A percentile compares a stretch with the other conserved stretches of the same genome.
These are phyloP conservation scores for Arxiozyma slooffiae DNA, from an alignment of 1,139 yeast genomes.

Conservation along the genomic window DNA sequence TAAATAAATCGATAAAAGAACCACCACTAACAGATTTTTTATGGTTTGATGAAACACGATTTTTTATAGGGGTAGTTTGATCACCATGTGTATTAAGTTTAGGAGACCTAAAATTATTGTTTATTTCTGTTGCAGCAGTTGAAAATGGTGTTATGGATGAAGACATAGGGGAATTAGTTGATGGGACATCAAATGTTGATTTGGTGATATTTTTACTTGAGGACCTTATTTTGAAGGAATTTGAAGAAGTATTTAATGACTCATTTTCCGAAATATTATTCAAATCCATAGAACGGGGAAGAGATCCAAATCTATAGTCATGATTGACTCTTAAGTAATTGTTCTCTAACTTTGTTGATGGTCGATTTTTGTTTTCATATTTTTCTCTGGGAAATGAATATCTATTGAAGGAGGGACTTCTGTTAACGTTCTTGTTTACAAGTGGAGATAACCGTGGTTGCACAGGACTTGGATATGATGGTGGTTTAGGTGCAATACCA, in stretches of 20 bases:
- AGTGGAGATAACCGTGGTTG: conserved; percentile 28
- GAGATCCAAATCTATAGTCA: background rate
- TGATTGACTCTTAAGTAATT: background rate
- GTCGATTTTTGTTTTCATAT: background rate
- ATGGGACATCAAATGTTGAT: background rate
- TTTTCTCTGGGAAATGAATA: background rate
- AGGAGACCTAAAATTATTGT: background rate
- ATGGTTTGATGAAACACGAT: conserved; percentile 12
- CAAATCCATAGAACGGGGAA: background rate
- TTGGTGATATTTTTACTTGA: background rate
- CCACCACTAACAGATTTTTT: conserved; percentile 26
- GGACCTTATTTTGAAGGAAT: background rate
- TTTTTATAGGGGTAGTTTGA: background rate
- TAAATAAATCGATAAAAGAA: conserved; percentile 28
- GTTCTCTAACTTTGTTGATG: background rate
- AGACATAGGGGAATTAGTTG: conserved; percentile 1
- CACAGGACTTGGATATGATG: conserved; percentile 41
- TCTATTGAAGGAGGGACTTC: conserved; percentile 2
- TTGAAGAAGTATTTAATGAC: background rate
- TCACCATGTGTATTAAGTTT: background rate
- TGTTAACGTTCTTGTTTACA: background rate
- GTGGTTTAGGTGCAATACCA: conserved; percentile 54
- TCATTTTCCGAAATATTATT: background rate
- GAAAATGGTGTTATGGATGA: background rate
- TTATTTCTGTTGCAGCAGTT: background rate